phyloP scores from a whole-genome alignment of 2,329 filamentous ascomycete genomes.

The Diplocarpon rosae region DNA sequence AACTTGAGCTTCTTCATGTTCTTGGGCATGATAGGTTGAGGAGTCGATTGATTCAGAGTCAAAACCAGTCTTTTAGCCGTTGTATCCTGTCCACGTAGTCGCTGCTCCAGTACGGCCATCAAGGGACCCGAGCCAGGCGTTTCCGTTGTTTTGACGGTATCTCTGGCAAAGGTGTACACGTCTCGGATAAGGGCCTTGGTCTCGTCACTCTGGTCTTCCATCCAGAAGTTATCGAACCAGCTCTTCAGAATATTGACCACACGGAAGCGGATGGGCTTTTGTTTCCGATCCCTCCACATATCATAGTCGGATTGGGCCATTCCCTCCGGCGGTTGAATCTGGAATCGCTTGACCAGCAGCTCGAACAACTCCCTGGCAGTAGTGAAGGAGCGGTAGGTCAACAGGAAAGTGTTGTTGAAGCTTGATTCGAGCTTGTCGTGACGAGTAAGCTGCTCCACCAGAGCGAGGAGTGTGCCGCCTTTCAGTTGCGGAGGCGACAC shows the following conservation, averaged over 20 bases:
- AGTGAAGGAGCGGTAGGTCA: constrained; percentile 94
- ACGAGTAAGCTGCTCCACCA: constrained; percentile 90
- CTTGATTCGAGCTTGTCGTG: constrained; percentile 92
- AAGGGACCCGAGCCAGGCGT: constrained; percentile 79
- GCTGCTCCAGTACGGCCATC: constrained; percentile 79
- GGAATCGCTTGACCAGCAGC: constrained; percentile 82
- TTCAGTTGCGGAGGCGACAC: constrained; percentile 64
- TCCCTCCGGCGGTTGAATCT: constrained; percentile 80
- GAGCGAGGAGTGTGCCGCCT: constrained; percentile 75
- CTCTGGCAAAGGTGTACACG: constrained; percentile 82
- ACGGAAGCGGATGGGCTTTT: constrained; percentile 89
- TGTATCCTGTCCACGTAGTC: constrained; percentile 77
- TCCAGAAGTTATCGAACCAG: constrained; percentile 99
- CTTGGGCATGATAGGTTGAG: constrained; percentile 86
- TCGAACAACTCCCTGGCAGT: constrained; percentile 85
- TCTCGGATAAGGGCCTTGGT: constrained; percentile 77
- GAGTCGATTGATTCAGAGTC: constrained; percentile 72
- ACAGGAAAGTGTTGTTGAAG: constrained; percentile 95
- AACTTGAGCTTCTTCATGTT: constrained; percentile 99
- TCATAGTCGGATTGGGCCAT: constrained; percentile 68
- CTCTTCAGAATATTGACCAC: constrained; percentile 97
- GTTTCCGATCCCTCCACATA: constrained; percentile 84
- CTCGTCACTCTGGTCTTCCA: constrained; percentile 82
- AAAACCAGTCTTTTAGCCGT: constrained; percentile 78
- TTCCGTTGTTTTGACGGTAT: constrained; percentile 85